Evolutionary conservation across 257 asterid species (phyloP), one percentile per base, ranked within the genome.

Genomic region (Solanum arcanum): DNA sequence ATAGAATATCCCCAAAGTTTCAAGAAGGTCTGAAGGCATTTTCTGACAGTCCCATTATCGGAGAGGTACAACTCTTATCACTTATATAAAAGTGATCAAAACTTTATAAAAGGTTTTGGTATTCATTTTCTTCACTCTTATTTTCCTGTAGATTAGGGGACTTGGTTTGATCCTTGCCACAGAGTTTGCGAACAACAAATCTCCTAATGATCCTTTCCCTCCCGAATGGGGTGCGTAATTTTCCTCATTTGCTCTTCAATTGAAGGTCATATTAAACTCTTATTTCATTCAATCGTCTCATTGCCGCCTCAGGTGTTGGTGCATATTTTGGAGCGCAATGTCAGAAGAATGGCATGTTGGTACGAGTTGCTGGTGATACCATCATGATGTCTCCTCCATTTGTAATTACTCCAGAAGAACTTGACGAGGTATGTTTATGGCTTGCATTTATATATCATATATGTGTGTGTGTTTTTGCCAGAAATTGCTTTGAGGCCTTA

Each of bases 351-450:
- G 99, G 99, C 37, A 92, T 97, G 99, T 88, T 97, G 80, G 96
- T 95, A n/a, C 97, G 99, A 21, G 95, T 92, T 83, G 92, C 95
- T 18, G 99, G 98, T 21, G 99, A 97, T 88, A 91, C 9, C 59
- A 92, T 93, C 87, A 92, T 97, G 98, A 97, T 97, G 99, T 97
- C 98, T 87, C 99, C 99, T 56, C 98, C 99, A 2, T 92, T 95
- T 87, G 92, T 97, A 77, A 90, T 95, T 18, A 93, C 95, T 76
- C 94, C 90, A 72, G 91, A 87, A 88, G 97, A 97, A 91, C 70
- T 95, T 46, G 96, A 97, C 5, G 86, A 92, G 97, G 99, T 94
- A 88, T 85, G 69, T 49, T 29, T 47, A 47, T 80, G 20, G 44
- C 18, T 46, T 80, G 25, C 9, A 27, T 33, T 33, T 72, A 69